These are phyloP conservation scores for Ascodesmis nigricans DNA, from an alignment of 495 filamentous ascomycete species.

Conservation along the genomic window DNA sequence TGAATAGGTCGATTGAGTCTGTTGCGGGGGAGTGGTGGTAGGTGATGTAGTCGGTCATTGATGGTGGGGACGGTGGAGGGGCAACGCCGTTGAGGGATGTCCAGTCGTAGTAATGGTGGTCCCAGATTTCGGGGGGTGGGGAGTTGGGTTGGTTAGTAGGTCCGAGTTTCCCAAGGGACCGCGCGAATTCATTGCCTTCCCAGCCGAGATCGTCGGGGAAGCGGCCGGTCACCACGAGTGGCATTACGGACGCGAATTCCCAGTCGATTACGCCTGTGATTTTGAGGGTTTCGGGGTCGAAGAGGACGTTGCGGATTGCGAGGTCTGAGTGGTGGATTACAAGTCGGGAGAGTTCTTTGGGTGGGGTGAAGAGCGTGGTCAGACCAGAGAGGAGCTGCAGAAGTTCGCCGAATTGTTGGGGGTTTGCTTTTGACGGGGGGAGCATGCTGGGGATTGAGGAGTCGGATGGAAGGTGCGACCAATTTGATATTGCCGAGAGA, in stretches of 20 bases:
- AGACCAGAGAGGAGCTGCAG: constrained; percentile 16
- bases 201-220: constrained; percentile 21
- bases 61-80: constrained; percentile 9
- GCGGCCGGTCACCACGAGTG: constrained; percentile 17
- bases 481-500: constrained; percentile 16
- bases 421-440: constrained; percentile 15
- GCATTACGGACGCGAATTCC: constrained; percentile 21
- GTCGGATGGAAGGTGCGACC: constrained; percentile 17
- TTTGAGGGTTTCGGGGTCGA: constrained; percentile 21
- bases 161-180: constrained; percentile 17
- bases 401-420: constrained; percentile 19
- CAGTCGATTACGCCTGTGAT: constrained; percentile 22
- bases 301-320: constrained; percentile 20
- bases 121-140: constrained; percentile 15
- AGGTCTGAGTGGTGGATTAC: constrained; percentile 22
- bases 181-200: constrained; percentile 22
- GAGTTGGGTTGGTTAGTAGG: too few species aligned
- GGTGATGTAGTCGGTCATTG: constrained; percentile 10
- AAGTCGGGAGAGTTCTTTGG: constrained; percentile 17
- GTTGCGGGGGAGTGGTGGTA: constrained; percentile 4
- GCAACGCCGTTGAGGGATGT: constrained; percentile 17
- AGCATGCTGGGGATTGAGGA: constrained; percentile 14
- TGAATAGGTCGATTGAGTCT: constrained; percentile 1
- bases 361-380: constrained; percentile 16
- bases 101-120: constrained; percentile 22